A percentile compares a stretch with the other conserved stretches of the same genome.
These are phyloP conservation scores for Nakazawaea populi DNA, from an alignment of 805 yeast genomes.

Conservation along the genomic window DNA sequence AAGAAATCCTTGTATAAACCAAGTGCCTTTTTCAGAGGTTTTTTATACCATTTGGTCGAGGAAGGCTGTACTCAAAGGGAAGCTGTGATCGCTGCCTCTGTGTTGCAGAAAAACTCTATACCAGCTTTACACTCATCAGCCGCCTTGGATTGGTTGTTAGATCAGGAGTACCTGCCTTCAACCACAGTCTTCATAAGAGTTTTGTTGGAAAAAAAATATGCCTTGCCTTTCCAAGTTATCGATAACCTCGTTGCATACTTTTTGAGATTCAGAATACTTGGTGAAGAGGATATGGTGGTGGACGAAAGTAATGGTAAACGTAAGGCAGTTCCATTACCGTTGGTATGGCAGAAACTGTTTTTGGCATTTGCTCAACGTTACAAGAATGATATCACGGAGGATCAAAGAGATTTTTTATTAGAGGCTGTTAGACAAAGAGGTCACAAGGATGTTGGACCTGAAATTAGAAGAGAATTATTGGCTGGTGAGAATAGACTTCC, in stretches of 20 bases:
- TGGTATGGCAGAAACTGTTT: conserved; percentile 97
- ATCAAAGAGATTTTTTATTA: conserved; percentile 89
- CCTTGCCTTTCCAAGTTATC: conserved; percentile 92
- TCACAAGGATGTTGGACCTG: conserved; percentile 87
- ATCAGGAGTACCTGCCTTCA: conserved; percentile 82
- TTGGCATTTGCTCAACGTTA: conserved; percentile 92
- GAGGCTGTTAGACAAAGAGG: conserved; percentile 88
- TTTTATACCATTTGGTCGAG: conserved; percentile 85
- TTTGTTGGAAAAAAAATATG: conserved; percentile 88
- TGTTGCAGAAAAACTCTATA: conserved; percentile 80
- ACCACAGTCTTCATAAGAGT: conserved; percentile 86
- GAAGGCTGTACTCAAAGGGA: conserved; percentile 88
- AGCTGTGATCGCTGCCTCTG: conserved; percentile 92
- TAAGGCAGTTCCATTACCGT: conserved; percentile 64
- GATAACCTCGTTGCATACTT: conserved; percentile 93
- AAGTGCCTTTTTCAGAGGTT: conserved; percentile 95
- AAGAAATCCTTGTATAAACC: conserved; percentile 95
- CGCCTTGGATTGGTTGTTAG: conserved; percentile 79
- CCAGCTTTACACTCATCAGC: conserved; percentile 97
- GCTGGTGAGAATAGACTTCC: conserved; percentile 68
- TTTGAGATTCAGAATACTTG: conserved; percentile 75
- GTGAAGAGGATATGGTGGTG: conserved; percentile 29
- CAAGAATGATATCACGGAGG: conserved; percentile 97
- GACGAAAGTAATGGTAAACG: conserved; percentile 27
- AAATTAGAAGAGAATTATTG: conserved; percentile 84